Conservation (phyloP, 345 rosid genomes). For the Cardamine resedifolia region DNA sequence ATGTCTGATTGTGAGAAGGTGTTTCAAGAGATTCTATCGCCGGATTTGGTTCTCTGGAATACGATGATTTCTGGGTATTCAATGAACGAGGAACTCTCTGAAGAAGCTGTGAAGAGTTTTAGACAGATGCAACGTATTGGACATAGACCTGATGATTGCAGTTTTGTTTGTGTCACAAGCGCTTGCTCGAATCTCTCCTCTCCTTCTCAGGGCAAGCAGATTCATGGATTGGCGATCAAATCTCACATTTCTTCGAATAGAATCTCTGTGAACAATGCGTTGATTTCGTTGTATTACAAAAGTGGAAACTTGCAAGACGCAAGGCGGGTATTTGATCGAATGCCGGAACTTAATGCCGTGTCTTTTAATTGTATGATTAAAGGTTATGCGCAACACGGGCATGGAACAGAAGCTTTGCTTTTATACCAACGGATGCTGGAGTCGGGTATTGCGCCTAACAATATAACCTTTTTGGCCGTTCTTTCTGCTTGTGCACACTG, state of each 20-base stretch:
- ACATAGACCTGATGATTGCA: conserved; percentile 78
- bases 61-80: conserved; percentile 90
- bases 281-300: conserved; percentile 71
- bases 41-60: conserved; percentile 89
- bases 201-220: conserved; percentile 76
- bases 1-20: conserved; percentile 62
- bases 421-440: conserved; percentile 71
- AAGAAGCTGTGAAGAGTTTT: conserved; percentile 70
- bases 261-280: conserved; percentile 68
- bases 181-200: conserved; percentile 78
- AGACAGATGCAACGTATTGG: conserved; percentile 60
- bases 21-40: conserved; percentile 58
- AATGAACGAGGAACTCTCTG: conserved; percentile 56
- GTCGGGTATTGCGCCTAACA: conserved; percentile 51
- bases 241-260: conserved; percentile 63
- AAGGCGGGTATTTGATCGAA: conserved; percentile 61
- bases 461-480: conserved; percentile 76
- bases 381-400: conserved; percentile 79
- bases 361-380: conserved; percentile 78
- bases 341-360: conserved; percentile 64
- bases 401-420: conserved; percentile 52
- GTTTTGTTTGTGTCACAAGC: conserved; percentile 73
- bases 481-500: conserved; percentile 89
- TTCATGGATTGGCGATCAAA: conserved; percentile 71
- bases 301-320: conserved; percentile 75